These are phyloP conservation scores for Actinomortierella wolfii DNA, from an alignment of 371 early-diverging fungal species.

Conservation along the genomic window DNA sequence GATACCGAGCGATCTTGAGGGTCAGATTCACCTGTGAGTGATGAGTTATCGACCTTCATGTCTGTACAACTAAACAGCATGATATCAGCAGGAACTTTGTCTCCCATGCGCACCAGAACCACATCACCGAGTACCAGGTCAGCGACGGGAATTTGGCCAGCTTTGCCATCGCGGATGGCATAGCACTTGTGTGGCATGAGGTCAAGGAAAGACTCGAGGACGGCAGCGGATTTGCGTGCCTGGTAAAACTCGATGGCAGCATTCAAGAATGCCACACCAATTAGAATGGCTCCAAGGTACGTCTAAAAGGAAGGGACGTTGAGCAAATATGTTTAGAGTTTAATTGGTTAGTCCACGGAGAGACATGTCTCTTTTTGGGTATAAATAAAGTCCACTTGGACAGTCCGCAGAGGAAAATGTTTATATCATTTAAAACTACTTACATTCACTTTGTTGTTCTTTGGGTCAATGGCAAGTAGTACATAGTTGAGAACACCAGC, in stretches of 20 bases:
- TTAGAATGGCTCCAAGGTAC: conserved; percentile 88
- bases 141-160: conserved; percentile 63
- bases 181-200: conserved; percentile 86
- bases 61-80: conserved; percentile 74
- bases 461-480: conserved; percentile 73
- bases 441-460: conserved; percentile 72
- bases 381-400: no score
- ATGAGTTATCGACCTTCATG: conserved; percentile 95
- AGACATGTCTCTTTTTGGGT: conserved; percentile 5
- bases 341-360: neutral
- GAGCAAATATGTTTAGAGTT: neutral
- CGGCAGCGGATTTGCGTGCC: conserved; percentile 81
- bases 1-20: conserved; percentile 77
- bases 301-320: conserved; percentile 53
- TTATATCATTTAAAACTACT: conserved; percentile 11
- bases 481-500: conserved; percentile 84
- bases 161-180: conserved; percentile 76
- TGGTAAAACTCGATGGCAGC: conserved; percentile 93
- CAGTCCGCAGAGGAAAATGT: no score
- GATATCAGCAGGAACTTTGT: conserved; percentile 94
- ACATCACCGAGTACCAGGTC: conserved; percentile 89
- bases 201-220: conserved; percentile 88
- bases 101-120: conserved; percentile 86
- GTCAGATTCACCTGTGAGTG: conserved; percentile 95
- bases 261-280: conserved; percentile 88